Conservation (phyloP, 108 stramenopile genomes). For the Fragilariopsis cylindrus region DNA sequence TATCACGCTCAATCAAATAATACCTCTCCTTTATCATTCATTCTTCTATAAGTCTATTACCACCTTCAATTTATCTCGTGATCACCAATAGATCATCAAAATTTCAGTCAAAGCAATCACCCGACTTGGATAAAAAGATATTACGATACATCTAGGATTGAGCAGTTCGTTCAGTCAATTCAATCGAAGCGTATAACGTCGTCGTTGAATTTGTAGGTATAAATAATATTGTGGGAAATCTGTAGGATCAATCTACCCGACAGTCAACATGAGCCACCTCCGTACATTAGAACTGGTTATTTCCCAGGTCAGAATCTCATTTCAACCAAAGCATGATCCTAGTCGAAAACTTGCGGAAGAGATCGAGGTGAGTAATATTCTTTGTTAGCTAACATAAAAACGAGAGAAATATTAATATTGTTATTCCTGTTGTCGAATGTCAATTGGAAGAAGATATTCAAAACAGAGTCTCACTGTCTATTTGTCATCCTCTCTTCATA, state of each 20-base stretch:
- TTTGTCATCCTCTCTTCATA: background rate
- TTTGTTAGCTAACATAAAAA: background rate
- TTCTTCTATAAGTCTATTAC: too few species aligned
- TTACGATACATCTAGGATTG: too few species aligned
- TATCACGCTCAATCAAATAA: too few species aligned
- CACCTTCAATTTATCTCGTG: background rate
- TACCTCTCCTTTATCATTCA: too few species aligned
- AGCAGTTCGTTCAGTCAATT: too few species aligned
- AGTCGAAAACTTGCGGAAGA: conserved; percentile 24
- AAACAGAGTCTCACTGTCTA: background rate
- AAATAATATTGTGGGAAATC: too few species aligned
- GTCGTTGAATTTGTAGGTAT: too few species aligned
- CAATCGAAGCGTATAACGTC: too few species aligned
- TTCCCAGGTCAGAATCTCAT: conserved; percentile 9
- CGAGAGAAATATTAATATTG: too few species aligned
- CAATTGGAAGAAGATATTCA: too few species aligned
- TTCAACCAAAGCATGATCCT: conserved; percentile 26
- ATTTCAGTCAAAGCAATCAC: background rate
- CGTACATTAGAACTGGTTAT: conserved; percentile 22
- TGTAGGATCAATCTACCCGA: too few species aligned
- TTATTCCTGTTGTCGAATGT: too few species aligned
- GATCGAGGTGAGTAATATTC: conserved; percentile 31
- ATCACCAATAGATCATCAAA: background rate
- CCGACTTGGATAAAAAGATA: background rate
- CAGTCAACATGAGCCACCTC: conserved; percentile 11